Evolutionary conservation across 176 grass and related monocot species (phyloP).

Genomic region (Musa acuminata): DNA sequence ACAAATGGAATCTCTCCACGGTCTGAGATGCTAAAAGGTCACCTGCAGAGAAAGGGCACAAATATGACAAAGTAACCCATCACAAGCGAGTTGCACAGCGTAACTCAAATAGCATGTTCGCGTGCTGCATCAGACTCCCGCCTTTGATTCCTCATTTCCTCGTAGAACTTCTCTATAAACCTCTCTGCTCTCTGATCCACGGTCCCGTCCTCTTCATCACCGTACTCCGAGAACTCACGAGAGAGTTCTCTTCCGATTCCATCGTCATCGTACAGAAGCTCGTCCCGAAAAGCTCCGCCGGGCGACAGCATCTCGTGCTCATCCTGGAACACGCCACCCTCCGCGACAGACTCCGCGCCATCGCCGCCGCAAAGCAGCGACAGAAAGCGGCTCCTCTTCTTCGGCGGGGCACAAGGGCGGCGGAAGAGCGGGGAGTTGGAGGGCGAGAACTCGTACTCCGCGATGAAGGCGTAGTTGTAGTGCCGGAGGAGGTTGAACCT

Average conservation of each 20-base stretch:
- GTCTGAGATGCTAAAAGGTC: not conserved
- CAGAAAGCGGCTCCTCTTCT: conserved; percentile 13
- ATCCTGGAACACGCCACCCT: conserved; percentile 29
- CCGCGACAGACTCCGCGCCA: conserved; percentile 19
- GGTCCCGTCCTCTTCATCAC: conserved; percentile 31
- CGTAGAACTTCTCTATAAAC: conserved; percentile 87
- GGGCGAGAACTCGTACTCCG: conserved; percentile 92
- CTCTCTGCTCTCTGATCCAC: conserved; percentile 66
- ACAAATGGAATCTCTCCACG: not conserved
- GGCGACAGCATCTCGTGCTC: not conserved
- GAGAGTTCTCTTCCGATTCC: not conserved
- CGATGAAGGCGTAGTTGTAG: conserved; percentile 65
- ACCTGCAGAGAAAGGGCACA: not conserved
- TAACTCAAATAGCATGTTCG: conserved; percentile 3
- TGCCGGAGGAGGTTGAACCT: conserved; percentile 44
- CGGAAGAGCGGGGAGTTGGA: conserved; percentile 47
- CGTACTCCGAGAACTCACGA: not conserved
- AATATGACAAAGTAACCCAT: not conserved
- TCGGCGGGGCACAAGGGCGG: conserved; percentile 8
- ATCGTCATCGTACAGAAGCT: not conserved
- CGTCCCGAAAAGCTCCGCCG: conserved; percentile 15
- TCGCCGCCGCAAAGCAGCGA: conserved; percentile 43
- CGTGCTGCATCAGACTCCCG: conserved; percentile 47
- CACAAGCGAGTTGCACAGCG: not conserved
- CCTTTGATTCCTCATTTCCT: conserved; percentile 64